These are phyloP conservation scores for Arachnopeziza araneosa DNA, from an alignment of 2,329 filamentous ascomycete species.

Conservation along the genomic window DNA sequence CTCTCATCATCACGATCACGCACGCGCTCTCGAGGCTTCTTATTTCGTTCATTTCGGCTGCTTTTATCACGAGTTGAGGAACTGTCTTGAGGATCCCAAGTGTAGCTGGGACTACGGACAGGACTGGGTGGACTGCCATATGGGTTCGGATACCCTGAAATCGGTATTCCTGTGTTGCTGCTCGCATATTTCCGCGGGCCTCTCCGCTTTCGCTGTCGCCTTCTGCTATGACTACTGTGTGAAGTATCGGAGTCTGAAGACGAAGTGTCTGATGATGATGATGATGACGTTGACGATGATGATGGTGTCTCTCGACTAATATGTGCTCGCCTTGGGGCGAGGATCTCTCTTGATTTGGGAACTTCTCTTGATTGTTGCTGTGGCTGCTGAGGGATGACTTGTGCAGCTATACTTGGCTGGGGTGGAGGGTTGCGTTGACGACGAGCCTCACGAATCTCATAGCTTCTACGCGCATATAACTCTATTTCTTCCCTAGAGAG, in stretches of 20 bases:
- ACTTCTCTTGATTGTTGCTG: slow-evolving; percentile 9
- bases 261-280: slow-evolving; percentile 5
- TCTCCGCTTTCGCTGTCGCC: slow-evolving; percentile 1
- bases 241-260: slow-evolving; percentile 5
- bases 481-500: slow-evolving; percentile 47
- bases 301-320: slow-evolving; percentile 12
- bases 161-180: slow-evolving; percentile 7
- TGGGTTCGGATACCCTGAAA: slow-evolving; percentile 23
- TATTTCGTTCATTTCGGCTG: not conserved
- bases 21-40: not conserved
- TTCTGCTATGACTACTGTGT: not conserved
- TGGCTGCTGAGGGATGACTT: slow-evolving; percentile 1
- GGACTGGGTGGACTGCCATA: slow-evolving; percentile 17
- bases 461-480: slow-evolving; percentile 40
- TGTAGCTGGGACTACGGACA: slow-evolving; percentile 3
- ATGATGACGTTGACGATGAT: slow-evolving; percentile 12
- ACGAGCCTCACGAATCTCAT: slow-evolving; percentile 33
- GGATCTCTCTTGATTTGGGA: slow-evolving; percentile 7
- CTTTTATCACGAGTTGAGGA: not conserved
- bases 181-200: not conserved
- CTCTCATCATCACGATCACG: slow-evolving; percentile 27
- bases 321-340: not conserved
- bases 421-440: slow-evolving; percentile 7
- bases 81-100: not conserved
- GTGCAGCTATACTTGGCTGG: not conserved